These are phyloP conservation scores for Stipa capillata DNA, from an alignment of 176 grass and related monocot genomes.

Conservation along the genomic window DNA sequence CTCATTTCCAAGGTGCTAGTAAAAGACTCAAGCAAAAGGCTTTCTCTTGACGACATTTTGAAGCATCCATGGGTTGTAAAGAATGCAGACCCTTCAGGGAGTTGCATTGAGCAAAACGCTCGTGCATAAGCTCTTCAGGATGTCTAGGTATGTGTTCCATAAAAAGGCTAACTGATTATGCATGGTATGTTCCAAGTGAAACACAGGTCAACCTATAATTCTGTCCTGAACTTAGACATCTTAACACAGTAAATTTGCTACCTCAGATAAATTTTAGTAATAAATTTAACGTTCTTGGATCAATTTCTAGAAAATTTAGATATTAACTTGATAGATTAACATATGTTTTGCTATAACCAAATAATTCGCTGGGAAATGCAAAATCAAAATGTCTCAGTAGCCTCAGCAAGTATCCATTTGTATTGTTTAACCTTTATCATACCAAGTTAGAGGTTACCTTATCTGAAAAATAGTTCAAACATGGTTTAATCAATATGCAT, in stretches of 20 bases:
- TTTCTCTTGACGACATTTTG: conserved; percentile 70
- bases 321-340: too few relatives aligned
- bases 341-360: too few relatives aligned
- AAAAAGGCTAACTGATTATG: not conserved
- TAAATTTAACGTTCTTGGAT: not conserved
- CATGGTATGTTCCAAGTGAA: not conserved
- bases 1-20: conserved; percentile 85
- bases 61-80: conserved; percentile 76
- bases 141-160: not conserved
- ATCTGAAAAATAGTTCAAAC: too few relatives aligned
- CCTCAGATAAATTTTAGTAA: not conserved
- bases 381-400: too few relatives aligned
- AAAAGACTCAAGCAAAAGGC: conserved; percentile 87
- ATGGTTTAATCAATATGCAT: too few relatives aligned
- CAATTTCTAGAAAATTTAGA: not conserved
- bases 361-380: too few relatives aligned
- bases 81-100: conserved; percentile 77
- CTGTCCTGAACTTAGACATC: not conserved
- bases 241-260: not conserved
- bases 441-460: too few relatives aligned
- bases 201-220: not conserved
- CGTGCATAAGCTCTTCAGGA: not conserved
- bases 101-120: conserved; percentile 39
- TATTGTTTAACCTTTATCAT: too few relatives aligned
- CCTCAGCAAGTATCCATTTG: too few relatives aligned